Base-by-base conservation (phyloP, 305 asterid species). In the Ilex paraguariensis region DNA sequence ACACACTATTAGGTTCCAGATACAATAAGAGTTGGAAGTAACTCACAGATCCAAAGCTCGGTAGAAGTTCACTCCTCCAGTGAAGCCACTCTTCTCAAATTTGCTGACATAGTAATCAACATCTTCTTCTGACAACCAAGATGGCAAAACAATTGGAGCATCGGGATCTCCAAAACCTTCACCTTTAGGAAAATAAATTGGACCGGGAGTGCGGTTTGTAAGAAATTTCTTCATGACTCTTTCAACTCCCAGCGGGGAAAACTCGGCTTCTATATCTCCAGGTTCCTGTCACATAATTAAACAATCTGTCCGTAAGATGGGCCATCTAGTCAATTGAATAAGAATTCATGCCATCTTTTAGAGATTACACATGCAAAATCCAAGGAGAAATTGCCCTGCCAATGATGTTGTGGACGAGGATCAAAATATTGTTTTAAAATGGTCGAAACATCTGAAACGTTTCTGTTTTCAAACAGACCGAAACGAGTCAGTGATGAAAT, bases 11-110 rank as follows among this genome's bases (percentile, higher is more conserved):
- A 21, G 28, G 28, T 21, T 21, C 28, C 1, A 21, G 28, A 21
- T 21, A 21, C 28, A 21, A 1, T 21, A 21, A 21, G 28, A 21
- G 28, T 21, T 21, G 28, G 2, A 13, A 16, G 30, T 52, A 15
- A 32, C 73, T 62, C 30, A 69, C 70, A 30, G 7, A 32, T 70
- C 58, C 12, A 70, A 9, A 57, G 75, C 70, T 70, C 75, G 66
- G 32, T 70, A 70, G 28, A 59, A 70, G 40, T 70, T 70, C 3
- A 70, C 1, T 70, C 70, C 70, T 51, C 70, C 70, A 7, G 70
- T 70, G 39, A 70, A 70, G 15, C 70, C 75, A n/a, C 51, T 17
- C 11, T 70, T 17, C 59, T 70, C 66, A 45, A 58, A 70, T 46
- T 54, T 70, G 32, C 44, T 28, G 31, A 59, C 66, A 46, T 7